Evolutionary conservation across 495 filamentous ascomycete species (phyloP), one percentile per base, ranked within the genome.

Genomic region (Trichoderma gamsii): DNA sequence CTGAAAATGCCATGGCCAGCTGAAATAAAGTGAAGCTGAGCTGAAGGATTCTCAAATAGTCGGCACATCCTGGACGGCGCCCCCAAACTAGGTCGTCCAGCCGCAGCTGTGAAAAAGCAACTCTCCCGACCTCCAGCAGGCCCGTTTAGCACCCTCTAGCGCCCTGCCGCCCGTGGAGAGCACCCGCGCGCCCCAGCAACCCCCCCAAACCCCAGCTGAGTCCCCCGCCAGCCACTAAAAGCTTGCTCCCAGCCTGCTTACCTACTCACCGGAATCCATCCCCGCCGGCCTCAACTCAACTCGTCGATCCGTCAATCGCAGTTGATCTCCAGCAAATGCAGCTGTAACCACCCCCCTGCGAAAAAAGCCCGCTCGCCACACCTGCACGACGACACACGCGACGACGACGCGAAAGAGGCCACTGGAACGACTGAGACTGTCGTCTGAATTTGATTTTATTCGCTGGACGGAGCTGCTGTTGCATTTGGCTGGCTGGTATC

Each of bases 301-400:
- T 11, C 35, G 56, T 32, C 56, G 56, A 61, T 61, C 56, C 56
- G n/a, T 32, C 23, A 61, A 61, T 61, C 56, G 29, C 29, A 29
- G 29, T 29, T 29, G 29, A 61, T 61, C 56, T 18, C 27, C 16
- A 27, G 29, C 16, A 23, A 16, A 29, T 29, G 23, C 56, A 32
- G 27, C 27, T 32, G 23, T 15, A 29, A 61, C 23, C 56, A 61
- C 49, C 18, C 49, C 46, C 49, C 49, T 52, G 49, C 49, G 49
- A 52, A 52, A 21, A 29, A 29, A 29, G 29, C 4, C 56, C 56
- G 27, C 16, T 32, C 25, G 23, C 56, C 16, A 18, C 49, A 29
- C 18, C 21, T n/a, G 49, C 49, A 52, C 4, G 35, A 11, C 49
- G 56, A 61, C 56, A 61, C 56, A 61, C 56, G 56, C 56, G 56